Conservation (phyloP, 805 yeast species). For the Myxozyma vanderwaltii region DNA sequence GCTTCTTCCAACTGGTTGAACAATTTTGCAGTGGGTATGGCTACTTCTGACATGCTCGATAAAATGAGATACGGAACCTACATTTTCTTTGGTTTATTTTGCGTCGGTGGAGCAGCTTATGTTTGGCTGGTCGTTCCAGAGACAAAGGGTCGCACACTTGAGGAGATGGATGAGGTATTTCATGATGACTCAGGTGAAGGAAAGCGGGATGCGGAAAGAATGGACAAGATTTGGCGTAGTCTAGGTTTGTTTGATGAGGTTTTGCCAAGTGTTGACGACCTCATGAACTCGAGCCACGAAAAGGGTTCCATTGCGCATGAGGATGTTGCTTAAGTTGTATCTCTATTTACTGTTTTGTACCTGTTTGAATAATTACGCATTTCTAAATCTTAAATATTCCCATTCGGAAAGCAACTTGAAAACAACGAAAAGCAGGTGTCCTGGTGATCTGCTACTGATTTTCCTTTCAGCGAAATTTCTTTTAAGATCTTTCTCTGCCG, state of each 20-base stretch:
- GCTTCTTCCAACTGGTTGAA: slow-evolving; percentile 64
- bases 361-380: no score
- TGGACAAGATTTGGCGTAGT: slow-evolving; percentile 15
- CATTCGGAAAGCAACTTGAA: no score
- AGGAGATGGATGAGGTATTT: slow-evolving; percentile 31
- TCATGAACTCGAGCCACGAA: neutral
- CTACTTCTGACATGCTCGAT: slow-evolving; percentile 55
- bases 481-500: no score
- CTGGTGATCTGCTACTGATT: no score
- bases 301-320: neutral
- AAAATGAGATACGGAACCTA: slow-evolving; percentile 38
- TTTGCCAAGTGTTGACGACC: slow-evolving; percentile 3
- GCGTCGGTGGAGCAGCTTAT: slow-evolving; percentile 35
- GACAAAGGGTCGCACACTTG: slow-evolving; percentile 24
- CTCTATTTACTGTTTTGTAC: no score
- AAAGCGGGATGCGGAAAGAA: slow-evolving; percentile 7
- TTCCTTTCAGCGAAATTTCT: no score
- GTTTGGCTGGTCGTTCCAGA: slow-evolving; percentile 19
- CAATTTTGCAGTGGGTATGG: slow-evolving; percentile 48
- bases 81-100: slow-evolving; percentile 40
- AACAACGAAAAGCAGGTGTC: no score
- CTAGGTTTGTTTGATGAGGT: slow-evolving; percentile 7
- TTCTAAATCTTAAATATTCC: no score
- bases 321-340: neutral
- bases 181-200: slow-evolving; percentile 35